These are phyloP conservation scores for Phialophora chinensis DNA, from an alignment of 2,329 filamentous ascomycete species.

Conservation along the genomic window DNA sequence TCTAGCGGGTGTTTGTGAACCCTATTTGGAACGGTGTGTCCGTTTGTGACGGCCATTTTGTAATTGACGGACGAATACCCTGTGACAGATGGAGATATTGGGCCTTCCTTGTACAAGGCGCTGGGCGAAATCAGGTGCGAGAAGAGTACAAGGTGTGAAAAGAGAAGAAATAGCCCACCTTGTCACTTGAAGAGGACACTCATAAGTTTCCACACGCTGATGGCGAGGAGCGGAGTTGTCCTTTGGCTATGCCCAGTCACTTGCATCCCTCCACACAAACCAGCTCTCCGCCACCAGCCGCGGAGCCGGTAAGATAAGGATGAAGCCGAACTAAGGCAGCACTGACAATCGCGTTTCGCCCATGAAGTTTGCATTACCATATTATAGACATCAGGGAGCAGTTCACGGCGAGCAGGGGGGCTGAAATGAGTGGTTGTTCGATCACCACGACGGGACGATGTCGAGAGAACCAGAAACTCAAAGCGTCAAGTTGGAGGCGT, in stretches of 20 bases:
- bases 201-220: slow-evolving; percentile 4
- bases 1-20: slow-evolving; percentile 58
- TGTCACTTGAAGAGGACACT: not conserved
- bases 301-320: not conserved
- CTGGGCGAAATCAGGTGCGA: not conserved
- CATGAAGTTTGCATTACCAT: not conserved
- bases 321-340: not conserved
- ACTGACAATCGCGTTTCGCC: not conserved
- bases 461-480: not conserved
- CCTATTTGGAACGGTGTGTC: slow-evolving; percentile 18
- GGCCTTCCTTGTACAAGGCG: not conserved
- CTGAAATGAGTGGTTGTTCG: not conserved
- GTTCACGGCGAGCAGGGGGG: slow-evolving; percentile 2
- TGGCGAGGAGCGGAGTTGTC: slow-evolving; percentile 6
- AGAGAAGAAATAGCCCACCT: slow-evolving; percentile 2
- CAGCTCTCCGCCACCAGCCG: not conserved
- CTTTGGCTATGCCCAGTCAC: not conserved
- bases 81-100: not conserved
- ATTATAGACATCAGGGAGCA: not conserved
- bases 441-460: not conserved
- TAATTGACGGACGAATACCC: not conserved
- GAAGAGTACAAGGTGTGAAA: not conserved
- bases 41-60: slow-evolving; percentile 21
- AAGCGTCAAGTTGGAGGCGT: not conserved
- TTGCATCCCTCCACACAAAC: not conserved